Percentiles rank a stretch among this genome's conserved stretches.
Evolutionary conservation across 2,329 filamentous ascomycete genomes (phyloP).

Genomic region (Raffaelea arxii): DNA sequence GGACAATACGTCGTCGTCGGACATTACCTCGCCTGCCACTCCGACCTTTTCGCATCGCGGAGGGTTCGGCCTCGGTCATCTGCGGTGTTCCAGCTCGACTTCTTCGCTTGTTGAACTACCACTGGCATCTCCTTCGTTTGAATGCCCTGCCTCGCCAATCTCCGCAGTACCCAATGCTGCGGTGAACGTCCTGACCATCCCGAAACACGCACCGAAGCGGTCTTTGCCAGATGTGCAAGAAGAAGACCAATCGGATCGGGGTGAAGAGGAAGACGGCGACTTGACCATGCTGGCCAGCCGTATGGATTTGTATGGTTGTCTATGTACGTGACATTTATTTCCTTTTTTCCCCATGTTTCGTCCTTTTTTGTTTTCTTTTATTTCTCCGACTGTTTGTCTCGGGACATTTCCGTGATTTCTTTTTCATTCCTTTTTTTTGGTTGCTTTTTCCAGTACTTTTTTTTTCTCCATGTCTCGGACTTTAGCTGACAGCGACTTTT

Average conservation of each 20-base stretch:
- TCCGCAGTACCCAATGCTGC: no score
- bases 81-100: slow-evolving; percentile 57
- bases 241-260: slow-evolving; percentile 69
- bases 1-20: slow-evolving; percentile 48
- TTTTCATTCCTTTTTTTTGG: neutral
- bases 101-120: slow-evolving; percentile 74
- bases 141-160: slow-evolving; percentile 46
- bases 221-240: slow-evolving; percentile 76
- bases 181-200: slow-evolving; percentile 11
- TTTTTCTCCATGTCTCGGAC: no score
- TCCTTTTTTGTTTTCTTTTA: no score
- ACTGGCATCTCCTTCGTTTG: slow-evolving; percentile 34
- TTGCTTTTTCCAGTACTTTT: neutral
- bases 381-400: no score
- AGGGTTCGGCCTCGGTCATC: slow-evolving; percentile 31
- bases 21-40: slow-evolving; percentile 59
- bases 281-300: slow-evolving; percentile 39
- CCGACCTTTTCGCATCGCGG: slow-evolving; percentile 53
- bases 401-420: no score
- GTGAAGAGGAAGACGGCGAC: slow-evolving; percentile 36
- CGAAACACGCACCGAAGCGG: slow-evolving; percentile 42
- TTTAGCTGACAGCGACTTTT: no score
- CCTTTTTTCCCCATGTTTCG: neutral
- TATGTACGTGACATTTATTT: slow-evolving; percentile 50
- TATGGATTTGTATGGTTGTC: slow-evolving; percentile 50